Conservation (phyloP, 495 filamentous ascomycete genomes). For the Neurospora sp. region DNA sequence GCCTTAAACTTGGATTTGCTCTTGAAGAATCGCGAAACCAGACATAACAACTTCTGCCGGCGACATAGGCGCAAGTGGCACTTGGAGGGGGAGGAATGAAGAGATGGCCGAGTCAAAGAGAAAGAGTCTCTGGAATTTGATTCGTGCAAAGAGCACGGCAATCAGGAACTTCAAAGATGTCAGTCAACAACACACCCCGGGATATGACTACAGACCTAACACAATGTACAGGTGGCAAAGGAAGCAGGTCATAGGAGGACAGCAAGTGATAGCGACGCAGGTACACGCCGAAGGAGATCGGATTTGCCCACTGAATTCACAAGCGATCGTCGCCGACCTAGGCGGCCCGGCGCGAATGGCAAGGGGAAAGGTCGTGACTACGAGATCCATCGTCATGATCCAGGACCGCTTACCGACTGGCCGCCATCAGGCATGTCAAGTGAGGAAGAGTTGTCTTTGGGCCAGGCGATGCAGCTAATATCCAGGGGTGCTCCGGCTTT, state of each 20-base stretch:
- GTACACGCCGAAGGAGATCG: slow-evolving; percentile 1
- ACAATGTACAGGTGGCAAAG: slow-evolving; percentile 1
- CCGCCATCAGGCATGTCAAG: slow-evolving; percentile 35
- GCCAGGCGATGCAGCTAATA: slow-evolving; percentile 38
- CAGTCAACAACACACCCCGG: not conserved
- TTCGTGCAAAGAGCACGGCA: slow-evolving; percentile 12
- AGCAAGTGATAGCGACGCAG: slow-evolving; percentile 7
- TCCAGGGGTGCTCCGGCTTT: slow-evolving; percentile 36
- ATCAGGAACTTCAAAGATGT: slow-evolving; percentile 6
- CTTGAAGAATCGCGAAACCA: not conserved
- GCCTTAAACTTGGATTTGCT: not conserved
- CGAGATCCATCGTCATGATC: slow-evolving; percentile 23
- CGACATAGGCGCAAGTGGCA: not conserved
- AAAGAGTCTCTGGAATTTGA: slow-evolving; percentile 11
- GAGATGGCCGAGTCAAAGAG: slow-evolving; percentile 5
- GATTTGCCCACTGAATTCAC: slow-evolving; percentile 1
- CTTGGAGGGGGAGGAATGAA: not conserved
- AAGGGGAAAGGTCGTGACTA: slow-evolving; percentile 37
- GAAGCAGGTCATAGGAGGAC: slow-evolving; percentile 2
- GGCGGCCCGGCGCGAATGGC: slow-evolving; percentile 27
- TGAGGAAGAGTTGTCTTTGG: slow-evolving; percentile 32
- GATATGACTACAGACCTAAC: slow-evolving; percentile 1
- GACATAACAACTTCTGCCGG: not conserved
- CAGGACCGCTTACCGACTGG: slow-evolving; percentile 35
- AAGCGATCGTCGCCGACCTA: slow-evolving; percentile 27